A percentile compares a stretch with the other conserved stretches of the same genome.
Evolutionary conservation across 352 stramenopile species (phyloP).

Genomic region (Peronosclerospora sorghi): DNA sequence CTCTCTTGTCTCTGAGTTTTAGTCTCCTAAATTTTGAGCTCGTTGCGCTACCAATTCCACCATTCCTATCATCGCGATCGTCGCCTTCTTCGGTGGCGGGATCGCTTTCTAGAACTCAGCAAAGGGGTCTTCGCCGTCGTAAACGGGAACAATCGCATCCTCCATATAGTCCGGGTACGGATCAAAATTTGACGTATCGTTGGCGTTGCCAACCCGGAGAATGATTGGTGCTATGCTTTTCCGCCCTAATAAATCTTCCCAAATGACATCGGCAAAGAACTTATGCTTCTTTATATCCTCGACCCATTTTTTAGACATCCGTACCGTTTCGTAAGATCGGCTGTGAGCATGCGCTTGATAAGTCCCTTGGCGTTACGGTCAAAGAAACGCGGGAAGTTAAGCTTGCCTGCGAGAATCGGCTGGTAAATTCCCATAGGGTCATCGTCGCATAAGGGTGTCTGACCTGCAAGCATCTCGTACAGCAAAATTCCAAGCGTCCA

Average conservation of each 20-base stretch:
- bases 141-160: slow-evolving; percentile 85
- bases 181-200: slow-evolving; percentile 96
- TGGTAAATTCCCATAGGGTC: slow-evolving; percentile 95
- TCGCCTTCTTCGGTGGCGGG: too few species aligned
- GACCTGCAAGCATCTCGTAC: slow-evolving; percentile 96
- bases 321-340: slow-evolving; percentile 94
- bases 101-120: slow-evolving; percentile 76
- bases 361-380: slow-evolving; percentile 92
- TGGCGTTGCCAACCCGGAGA: slow-evolving; percentile 81
- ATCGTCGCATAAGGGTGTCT: slow-evolving; percentile 93
- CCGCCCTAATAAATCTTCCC: slow-evolving; percentile 80
- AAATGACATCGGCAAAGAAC: slow-evolving; percentile 90
- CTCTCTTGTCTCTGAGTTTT: too few species aligned
- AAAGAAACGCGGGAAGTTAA: slow-evolving; percentile 93
- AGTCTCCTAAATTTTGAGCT: slow-evolving; percentile 6
- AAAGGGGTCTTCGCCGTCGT: slow-evolving; percentile 89
- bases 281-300: slow-evolving; percentile 96
- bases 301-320: slow-evolving; percentile 92
- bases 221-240: slow-evolving; percentile 90
- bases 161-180: slow-evolving; percentile 90
- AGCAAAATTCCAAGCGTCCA: slow-evolving; percentile 95
- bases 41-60: too few species aligned
- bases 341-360: slow-evolving; percentile 93
- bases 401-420: slow-evolving; percentile 89
- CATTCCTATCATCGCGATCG: slow-evolving; percentile 1